Evolutionary conservation across 768 basidiomycete genomes (phyloP).

Genomic region (Suillus clintonianus): DNA sequence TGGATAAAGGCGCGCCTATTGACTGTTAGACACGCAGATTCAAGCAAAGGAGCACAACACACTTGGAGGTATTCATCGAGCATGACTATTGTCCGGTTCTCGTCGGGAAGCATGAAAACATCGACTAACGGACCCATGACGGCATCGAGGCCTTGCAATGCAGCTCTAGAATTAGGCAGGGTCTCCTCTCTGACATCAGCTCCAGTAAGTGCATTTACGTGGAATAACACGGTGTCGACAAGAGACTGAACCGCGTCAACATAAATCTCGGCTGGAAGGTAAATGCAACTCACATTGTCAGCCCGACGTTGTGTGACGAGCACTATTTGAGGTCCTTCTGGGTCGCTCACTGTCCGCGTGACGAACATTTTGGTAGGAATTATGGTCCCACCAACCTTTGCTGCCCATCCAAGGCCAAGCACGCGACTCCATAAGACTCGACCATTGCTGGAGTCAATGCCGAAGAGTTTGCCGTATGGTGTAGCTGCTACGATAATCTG

Average conservation of each 20-base stretch:
- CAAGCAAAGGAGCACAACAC: conserved; percentile 14
- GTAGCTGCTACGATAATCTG: conserved; percentile 81
- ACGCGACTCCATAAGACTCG: conserved; percentile 78
- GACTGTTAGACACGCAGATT: background rate
- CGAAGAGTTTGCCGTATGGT: conserved; percentile 73
- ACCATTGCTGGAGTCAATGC: conserved; percentile 79
- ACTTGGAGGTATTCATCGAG: conserved; percentile 82
- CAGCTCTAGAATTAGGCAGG: conserved; percentile 25
- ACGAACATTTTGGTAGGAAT: conserved; percentile 64
- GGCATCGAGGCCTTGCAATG: conserved; percentile 61
- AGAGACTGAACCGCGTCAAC: conserved; percentile 42
- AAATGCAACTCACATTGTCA: conserved; percentile 51
- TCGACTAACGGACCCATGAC: conserved; percentile 62
- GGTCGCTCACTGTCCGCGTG: conserved; percentile 45
- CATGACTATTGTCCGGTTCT: conserved; percentile 56
- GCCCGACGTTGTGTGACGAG: conserved; percentile 63
- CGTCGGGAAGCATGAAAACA: conserved; percentile 51
- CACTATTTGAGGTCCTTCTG: conserved; percentile 54
- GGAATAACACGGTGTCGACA: conserved; percentile 74
- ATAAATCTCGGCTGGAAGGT: background rate
- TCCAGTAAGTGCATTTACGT: conserved; percentile 80
- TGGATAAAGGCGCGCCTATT: conserved; percentile 68
- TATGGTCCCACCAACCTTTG: conserved; percentile 53
- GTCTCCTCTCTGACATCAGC: conserved; percentile 41
- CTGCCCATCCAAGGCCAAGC: conserved; percentile 72